Percentiles rank a stretch among this genome's conserved stretches.
Evolutionary conservation across 805 yeast species (phyloP).

Genomic region (Wickerhamomyces pijperi): DNA sequence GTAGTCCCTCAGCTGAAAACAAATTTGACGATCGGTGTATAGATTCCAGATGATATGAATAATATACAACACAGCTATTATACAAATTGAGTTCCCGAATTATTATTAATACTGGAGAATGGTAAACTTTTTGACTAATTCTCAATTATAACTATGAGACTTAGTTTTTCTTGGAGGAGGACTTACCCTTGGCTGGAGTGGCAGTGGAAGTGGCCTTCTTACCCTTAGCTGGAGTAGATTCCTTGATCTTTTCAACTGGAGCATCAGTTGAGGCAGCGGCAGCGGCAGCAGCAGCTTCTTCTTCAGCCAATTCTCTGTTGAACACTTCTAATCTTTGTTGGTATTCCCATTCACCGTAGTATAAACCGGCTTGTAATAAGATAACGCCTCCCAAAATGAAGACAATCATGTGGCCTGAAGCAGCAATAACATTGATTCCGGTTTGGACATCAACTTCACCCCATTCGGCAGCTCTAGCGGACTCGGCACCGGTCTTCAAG

Average conservation of each 20-base stretch:
- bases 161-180: constrained; percentile 1
- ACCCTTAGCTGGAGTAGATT: background rate
- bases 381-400: constrained; percentile 68
- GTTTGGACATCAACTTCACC: constrained; percentile 84
- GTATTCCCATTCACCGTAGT: constrained; percentile 67
- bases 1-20: too few relatives aligned
- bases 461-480: constrained; percentile 70
- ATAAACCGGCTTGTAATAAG: constrained; percentile 77
- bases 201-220: background rate
- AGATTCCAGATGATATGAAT: too few relatives aligned
- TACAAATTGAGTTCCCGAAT: too few relatives aligned
- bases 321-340: constrained; percentile 24
- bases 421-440: constrained; percentile 87
- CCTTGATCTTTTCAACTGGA: constrained; percentile 1
- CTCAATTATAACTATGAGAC: too few relatives aligned
- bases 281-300: constrained; percentile 5
- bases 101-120: too few relatives aligned
- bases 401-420: constrained; percentile 70
- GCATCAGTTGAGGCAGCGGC: constrained; percentile 4
- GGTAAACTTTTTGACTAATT: too few relatives aligned
- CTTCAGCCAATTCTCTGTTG: constrained; percentile 20
- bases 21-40: too few relatives aligned
- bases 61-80: too few relatives aligned
- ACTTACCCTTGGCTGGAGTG: background rate
- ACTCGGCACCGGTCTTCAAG: constrained; percentile 65